These are phyloP conservation scores for Chaetomium fimeti DNA, from an alignment of 495 filamentous ascomycete genomes.

Conservation along the genomic window DNA sequence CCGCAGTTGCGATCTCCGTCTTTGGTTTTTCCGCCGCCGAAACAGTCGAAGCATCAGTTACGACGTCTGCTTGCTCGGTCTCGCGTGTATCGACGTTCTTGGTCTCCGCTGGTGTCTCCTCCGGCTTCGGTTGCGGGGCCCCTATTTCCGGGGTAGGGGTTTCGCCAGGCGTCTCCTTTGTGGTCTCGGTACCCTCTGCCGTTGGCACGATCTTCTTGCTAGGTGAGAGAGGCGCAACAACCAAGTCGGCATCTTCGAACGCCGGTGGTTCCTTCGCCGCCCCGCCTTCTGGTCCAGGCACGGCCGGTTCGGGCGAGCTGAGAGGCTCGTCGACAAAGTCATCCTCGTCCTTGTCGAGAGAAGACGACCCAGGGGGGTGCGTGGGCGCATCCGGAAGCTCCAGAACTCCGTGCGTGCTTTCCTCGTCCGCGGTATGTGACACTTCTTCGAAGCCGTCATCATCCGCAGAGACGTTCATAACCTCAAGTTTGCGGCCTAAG, in stretches of 20 bases:
- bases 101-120: neutral
- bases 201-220: slow-evolving; percentile 36
- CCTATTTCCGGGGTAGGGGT: neutral
- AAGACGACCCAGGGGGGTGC: slow-evolving; percentile 37
- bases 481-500: slow-evolving; percentile 59
- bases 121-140: neutral
- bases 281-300: slow-evolving; percentile 39
- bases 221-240: slow-evolving; percentile 52
- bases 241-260: slow-evolving; percentile 46
- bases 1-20: neutral
- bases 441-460: slow-evolving; percentile 97
- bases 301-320: slow-evolving; percentile 55
- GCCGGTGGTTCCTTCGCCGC: slow-evolving; percentile 30
- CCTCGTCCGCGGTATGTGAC: slow-evolving; percentile 65
- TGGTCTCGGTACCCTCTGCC: neutral
- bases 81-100: neutral
- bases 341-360: slow-evolving; percentile 58
- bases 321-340: slow-evolving; percentile 72
- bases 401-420: slow-evolving; percentile 52
- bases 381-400: slow-evolving; percentile 48
- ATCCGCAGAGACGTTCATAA: slow-evolving; percentile 69
- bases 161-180: neutral
- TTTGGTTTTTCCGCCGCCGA: slow-evolving; percentile 10
- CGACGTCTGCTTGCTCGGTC: slow-evolving; percentile 8
- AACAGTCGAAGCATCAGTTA: slow-evolving; percentile 1